phyloP scores from a whole-genome alignment of 2,329 filamentous ascomycete species.

The Neopestalotiopsis rosae region DNA sequence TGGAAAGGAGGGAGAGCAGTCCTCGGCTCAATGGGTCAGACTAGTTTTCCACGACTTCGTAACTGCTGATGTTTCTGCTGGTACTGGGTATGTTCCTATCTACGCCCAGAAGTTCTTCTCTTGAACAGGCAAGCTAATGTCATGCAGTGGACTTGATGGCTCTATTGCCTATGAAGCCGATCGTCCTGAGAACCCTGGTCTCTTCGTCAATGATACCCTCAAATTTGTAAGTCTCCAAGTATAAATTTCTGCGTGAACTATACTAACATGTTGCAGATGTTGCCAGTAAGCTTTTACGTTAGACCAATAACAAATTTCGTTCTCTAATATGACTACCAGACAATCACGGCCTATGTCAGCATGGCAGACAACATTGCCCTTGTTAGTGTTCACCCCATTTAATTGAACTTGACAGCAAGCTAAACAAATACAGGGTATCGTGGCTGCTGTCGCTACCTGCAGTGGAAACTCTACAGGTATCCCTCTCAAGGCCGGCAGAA shows the following conservation, averaged over 20 bases:
- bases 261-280: constrained; percentile 9
- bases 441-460: constrained; percentile 10
- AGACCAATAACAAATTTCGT: too few relatives aligned
- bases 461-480: constrained; percentile 15
- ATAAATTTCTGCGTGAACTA: background rate
- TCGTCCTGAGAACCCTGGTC: constrained; percentile 12
- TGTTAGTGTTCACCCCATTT: background rate
- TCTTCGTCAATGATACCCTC: constrained; percentile 16
- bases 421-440: constrained; percentile 2
- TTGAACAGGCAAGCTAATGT: background rate
- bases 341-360: constrained; percentile 11
- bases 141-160: constrained; percentile 10
- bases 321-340: background rate
- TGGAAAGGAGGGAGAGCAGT: constrained; percentile 9
- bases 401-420: background rate
- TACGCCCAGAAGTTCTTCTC: background rate
- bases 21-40: constrained; percentile 12
- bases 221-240: background rate
- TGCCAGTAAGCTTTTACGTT: background rate
- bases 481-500: constrained; percentile 3
- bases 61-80: constrained; percentile 10
- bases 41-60: constrained; percentile 12
- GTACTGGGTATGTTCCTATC: constrained; percentile 9
- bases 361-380: constrained; percentile 17
- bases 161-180: constrained; percentile 13